Base-by-base conservation (phyloP, 495 filamentous ascomycete genomes). In the Amphirosellinia nigrospora region DNA sequence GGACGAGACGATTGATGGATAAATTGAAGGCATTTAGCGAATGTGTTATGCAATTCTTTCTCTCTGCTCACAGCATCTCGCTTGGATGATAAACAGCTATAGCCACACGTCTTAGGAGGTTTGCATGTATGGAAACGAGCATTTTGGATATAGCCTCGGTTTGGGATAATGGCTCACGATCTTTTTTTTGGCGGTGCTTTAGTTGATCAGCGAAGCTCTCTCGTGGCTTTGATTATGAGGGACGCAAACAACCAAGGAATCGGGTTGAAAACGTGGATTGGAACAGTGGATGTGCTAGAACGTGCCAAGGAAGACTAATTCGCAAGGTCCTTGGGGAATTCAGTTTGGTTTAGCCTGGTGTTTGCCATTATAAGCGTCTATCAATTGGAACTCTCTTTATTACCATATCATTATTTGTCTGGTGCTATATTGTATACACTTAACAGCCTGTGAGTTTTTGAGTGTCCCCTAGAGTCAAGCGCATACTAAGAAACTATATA, bases 91-190 rank as follows among this genome's bases (percentile, higher is more conserved):
- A 2, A 36, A 43, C 43, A 34, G 30, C 23, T 16, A 26, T 4
- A 19, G 46, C 19, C 34, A 48, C n/a, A 50, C 28, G 5, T 28
- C 32, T 15, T 36, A 4, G 13, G 30, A 39, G 4, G 11, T 53
- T 53, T 26, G 34, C 46, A 65, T 65, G 63, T 11, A 52, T 53
- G 63, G 23, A 23, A 65, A 46, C 45, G 46, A 41, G 46, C 19
- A 52, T 65, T 39, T 65, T 52, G 45, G 32, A n/a, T 53, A 53
- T 71, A 71, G 69, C 69, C 60, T 60, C 53, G 32, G 55, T 56
- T 41, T 64, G 34, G 63, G 39, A 67, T 53, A 26, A 59, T 21
- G 48, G 53, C 48, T 45, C 26, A 64, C 8, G 43, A 64, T 23
- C 3, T 64, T 38, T 45, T 30, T 34, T 50, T 34, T 11, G 2